Evolutionary conservation across 805 yeast genomes (phyloP).

Genomic region (Helenozyma baotianmanensis): DNA sequence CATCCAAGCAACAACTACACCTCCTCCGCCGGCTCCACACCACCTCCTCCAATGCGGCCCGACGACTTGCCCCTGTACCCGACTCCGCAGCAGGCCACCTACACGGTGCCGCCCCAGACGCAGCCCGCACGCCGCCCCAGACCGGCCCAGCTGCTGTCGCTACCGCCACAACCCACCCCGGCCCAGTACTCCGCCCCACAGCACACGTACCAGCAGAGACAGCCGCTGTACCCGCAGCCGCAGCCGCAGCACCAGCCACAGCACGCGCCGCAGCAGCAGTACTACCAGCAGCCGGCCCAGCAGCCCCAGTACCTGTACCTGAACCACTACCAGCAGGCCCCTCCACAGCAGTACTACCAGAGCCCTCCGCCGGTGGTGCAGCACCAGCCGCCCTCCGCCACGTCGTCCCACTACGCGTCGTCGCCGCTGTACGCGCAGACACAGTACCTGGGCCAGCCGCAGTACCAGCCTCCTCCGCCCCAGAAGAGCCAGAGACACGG

Average conservation of each 20-base stretch:
- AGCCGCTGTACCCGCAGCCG: constrained; percentile 6
- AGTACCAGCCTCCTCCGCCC: constrained; percentile 1
- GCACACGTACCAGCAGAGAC: constrained; percentile 9
- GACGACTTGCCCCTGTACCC: constrained; percentile 43
- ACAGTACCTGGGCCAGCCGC: not conserved
- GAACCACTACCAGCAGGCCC: constrained; percentile 3
- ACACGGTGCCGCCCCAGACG: constrained; percentile 10
- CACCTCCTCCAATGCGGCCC: constrained; percentile 13
- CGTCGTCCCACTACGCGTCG: no score
- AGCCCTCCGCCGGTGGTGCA: not conserved
- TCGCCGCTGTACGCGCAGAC: not conserved
- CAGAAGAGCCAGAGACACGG: not conserved
- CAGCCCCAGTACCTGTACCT: constrained; percentile 1
- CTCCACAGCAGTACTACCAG: constrained; percentile 4
- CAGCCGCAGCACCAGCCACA: constrained; percentile 3
- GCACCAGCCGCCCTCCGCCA: no score
- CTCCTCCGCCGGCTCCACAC: no score
- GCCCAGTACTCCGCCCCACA: constrained; percentile 5
- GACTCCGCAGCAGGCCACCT: constrained; percentile 41
- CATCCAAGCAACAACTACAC: no score
- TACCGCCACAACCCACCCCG: constrained; percentile 11
- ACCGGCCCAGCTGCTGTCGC: constrained; percentile 8
- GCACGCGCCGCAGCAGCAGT: constrained; percentile 1
- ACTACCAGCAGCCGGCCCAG: constrained; percentile 1
- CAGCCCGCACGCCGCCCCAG: constrained; percentile 8